Evolutionary conservation across 306 rosid species (phyloP).

Genomic region (Medicago lupulina): DNA sequence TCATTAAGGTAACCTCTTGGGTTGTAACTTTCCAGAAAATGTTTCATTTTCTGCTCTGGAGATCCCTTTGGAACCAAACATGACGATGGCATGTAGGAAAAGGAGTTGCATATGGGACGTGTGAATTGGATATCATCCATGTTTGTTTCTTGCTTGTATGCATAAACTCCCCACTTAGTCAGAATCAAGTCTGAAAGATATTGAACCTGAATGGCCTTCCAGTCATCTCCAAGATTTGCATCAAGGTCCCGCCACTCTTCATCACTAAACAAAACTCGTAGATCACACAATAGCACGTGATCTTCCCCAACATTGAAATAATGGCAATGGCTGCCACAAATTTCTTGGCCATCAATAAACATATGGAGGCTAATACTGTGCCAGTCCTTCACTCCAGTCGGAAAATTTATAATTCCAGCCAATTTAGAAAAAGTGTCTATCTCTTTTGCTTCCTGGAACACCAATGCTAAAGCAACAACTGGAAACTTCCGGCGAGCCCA

Average conservation of each 20-base stretch:
- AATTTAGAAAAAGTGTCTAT: no score
- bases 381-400: neutral
- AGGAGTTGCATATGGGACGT: neutral
- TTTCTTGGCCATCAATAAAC: neutral
- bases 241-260: slow-evolving; percentile 19
- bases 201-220: slow-evolving; percentile 17
- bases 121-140: neutral
- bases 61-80: slow-evolving; percentile 2
- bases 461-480: neutral
- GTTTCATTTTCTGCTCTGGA: neutral
- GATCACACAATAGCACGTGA: neutral
- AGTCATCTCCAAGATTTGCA: slow-evolving; percentile 33
- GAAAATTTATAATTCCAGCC: no score
- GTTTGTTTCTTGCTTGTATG: neutral
- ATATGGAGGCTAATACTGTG: neutral
- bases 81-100: neutral
- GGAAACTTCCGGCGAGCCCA: slow-evolving; percentile 32
- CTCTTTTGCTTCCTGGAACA: neutral
- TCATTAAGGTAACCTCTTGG: neutral
- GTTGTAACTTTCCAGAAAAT: neutral
- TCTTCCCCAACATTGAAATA: neutral
- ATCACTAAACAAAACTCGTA: neutral
- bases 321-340: no score
- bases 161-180: slow-evolving; percentile 7
- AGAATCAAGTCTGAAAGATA: neutral